Base-by-base conservation (phyloP, 768 basidiomycete genomes). In the Lentinus tigrinus region DNA sequence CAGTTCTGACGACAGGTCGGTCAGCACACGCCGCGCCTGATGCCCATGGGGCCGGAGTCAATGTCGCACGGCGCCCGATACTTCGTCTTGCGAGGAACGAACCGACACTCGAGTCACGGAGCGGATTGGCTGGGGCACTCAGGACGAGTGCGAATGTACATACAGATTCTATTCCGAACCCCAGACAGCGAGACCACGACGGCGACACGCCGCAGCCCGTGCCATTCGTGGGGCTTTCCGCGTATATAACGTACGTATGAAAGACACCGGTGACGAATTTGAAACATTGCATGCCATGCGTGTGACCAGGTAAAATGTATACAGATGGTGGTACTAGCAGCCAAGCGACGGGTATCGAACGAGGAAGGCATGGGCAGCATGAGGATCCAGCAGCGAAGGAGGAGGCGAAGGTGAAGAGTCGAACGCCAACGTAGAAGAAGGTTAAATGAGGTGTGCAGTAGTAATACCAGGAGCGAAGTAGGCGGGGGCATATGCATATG, bases 321-420 rank as follows among this genome's bases (percentile, higher is more conserved):
- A 60, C 58, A 60, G 54, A 55, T 60, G 58, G 54, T 55, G 53
- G 27, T 46, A 50, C 38, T 54, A 42, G 40, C 52, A 50, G 38
- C 46, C 39, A 46, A 51, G 52, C 31, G 39, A 47, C 38, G 47
- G 58, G 58, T 59, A 54, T 59, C 47, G 47, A 37, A 46, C 26
- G 34, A 14, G 31, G 6, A 31, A 31, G 31, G 31, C 31, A 46
- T 39, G n/a, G 8, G 11, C 28, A 19, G 36, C 11, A 44, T 19
- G 19, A n/a, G 24, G 23, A 31, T 13, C 16, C 19, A 23, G 28
- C 13, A 17, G 21, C 36, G 13, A 46, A 24, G 28, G 24, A 19
- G 9, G 17, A 28, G 7, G n/a, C n/a, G n/a, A n/a, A 23, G 38
- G 28, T 17, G 37, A 17, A 11, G 37, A 21, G 28, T 17, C 26